Percentiles rank a stretch among this genome's conserved stretches.
Conservation (phyloP, 116 monocot genomes). For the Iris pallida region DNA sequence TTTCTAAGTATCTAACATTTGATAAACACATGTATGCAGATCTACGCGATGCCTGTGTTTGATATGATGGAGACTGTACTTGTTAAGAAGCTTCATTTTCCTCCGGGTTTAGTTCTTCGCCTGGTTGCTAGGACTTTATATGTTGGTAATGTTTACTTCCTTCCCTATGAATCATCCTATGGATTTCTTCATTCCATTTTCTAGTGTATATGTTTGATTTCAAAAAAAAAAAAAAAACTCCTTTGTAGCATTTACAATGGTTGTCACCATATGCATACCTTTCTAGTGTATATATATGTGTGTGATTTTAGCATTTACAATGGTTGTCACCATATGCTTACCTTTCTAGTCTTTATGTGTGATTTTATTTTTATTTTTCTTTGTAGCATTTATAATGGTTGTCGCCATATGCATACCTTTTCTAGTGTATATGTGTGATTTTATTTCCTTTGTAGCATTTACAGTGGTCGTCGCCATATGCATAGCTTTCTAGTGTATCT, state of each 20-base stretch:
- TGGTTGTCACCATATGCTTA: slow-evolving; percentile 47
- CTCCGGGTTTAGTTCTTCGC: slow-evolving; percentile 26
- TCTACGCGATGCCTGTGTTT: slow-evolving; percentile 52
- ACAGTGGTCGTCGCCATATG: not conserved
- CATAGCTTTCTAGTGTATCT: slow-evolving; percentile 2
- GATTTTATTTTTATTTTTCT: slow-evolving; percentile 7
- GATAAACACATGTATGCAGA: slow-evolving; percentile 16
- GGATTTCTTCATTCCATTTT: slow-evolving; percentile 66
- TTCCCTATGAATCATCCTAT: no score
- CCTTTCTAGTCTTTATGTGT: slow-evolving; percentile 36
- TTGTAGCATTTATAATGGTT: slow-evolving; percentile 42
- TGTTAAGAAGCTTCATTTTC: slow-evolving; percentile 30
- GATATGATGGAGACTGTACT: slow-evolving; percentile 45
- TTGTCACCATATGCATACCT: not conserved
- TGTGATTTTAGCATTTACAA: slow-evolving; percentile 37
- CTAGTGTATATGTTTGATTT: slow-evolving; percentile 33
- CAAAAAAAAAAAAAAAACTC: no score
- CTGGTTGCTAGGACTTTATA: slow-evolving; percentile 26
- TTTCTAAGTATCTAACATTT: no score
- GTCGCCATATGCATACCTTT: slow-evolving; percentile 48
- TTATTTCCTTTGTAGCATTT: not conserved
- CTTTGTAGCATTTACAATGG: not conserved
- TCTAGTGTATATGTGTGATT: slow-evolving; percentile 39
- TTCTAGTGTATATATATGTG: not conserved
- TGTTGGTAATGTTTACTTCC: slow-evolving; percentile 32